Percentiles rank a stretch among this genome's conserved stretches.
phyloP scores from a whole-genome alignment of 2,329 filamentous ascomycete genomes.

The Atkinsonella texensis region DNA sequence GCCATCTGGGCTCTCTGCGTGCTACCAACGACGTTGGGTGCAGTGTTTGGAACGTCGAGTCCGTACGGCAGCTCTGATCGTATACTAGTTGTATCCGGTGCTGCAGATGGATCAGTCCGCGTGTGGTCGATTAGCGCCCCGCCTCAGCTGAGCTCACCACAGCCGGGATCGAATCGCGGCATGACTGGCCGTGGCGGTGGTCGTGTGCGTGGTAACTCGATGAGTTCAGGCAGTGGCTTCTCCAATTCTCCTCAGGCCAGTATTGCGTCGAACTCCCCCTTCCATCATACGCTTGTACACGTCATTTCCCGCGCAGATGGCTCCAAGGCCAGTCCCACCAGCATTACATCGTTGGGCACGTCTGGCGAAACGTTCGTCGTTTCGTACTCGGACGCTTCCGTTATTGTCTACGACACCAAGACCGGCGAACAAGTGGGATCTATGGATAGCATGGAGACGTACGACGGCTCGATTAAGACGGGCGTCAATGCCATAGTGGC shows the following conservation, averaged over 20 bases:
- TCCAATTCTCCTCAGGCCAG: constrained; percentile 83
- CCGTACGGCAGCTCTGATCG: constrained; percentile 72
- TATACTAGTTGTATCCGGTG: constrained; percentile 81
- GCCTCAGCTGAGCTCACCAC: constrained; percentile 72
- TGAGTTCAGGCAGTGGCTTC: constrained; percentile 88
- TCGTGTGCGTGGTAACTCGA: constrained; percentile 77
- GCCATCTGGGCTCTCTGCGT: constrained; percentile 94
- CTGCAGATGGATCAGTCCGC: constrained; percentile 81
- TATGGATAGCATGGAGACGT: constrained; percentile 92
- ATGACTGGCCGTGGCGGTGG: constrained; percentile 49
- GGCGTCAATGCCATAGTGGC: constrained; percentile 89
- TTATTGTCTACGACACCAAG: constrained; percentile 84
- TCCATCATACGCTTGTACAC: constrained; percentile 79
- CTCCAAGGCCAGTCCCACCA: constrained; percentile 66
- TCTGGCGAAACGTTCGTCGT: constrained; percentile 86
- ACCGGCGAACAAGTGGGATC: constrained; percentile 82
- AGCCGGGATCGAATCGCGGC: constrained; percentile 52
- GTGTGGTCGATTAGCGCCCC: constrained; percentile 92
- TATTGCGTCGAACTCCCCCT: constrained; percentile 72
- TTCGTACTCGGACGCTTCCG: constrained; percentile 79
- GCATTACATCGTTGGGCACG: constrained; percentile 77
- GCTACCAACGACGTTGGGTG: constrained; percentile 68
- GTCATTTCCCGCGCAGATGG: constrained; percentile 62
- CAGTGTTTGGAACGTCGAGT: constrained; percentile 65
- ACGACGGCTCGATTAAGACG: constrained; percentile 65